Conservation (phyloP, 2,329 filamentous ascomycete genomes). For the Colletotrichum sp. region DNA sequence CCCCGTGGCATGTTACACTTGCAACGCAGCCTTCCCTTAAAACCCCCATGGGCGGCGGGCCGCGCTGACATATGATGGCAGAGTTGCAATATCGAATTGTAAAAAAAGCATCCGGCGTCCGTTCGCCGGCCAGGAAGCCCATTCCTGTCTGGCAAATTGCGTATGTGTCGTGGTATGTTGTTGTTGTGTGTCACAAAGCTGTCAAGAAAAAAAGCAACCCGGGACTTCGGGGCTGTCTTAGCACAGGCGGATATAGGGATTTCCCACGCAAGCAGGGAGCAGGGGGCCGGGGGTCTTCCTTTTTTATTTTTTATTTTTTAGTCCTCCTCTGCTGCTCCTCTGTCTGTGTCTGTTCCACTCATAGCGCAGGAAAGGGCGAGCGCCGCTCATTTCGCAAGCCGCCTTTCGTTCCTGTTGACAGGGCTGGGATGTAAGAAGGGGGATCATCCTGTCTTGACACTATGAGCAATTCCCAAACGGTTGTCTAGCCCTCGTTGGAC, state of each 20-base stretch:
- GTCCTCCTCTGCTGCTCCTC: background rate
- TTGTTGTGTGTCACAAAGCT: background rate
- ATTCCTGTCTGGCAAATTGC: background rate
- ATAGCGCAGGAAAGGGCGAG: background rate
- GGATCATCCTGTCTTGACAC: background rate
- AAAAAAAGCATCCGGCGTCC: background rate
- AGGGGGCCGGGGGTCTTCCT: background rate
- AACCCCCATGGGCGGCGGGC: background rate
- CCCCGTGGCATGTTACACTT: background rate
- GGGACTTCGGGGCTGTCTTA: background rate
- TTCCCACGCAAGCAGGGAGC: background rate
- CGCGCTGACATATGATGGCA: background rate
- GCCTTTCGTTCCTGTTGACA: constrained; percentile 4
- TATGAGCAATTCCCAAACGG: background rate
- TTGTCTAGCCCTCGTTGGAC: background rate
- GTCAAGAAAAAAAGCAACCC: constrained; percentile 7
- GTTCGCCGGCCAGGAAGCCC: background rate
- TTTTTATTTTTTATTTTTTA: background rate
- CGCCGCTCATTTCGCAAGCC: constrained; percentile 5
- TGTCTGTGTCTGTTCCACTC: background rate
- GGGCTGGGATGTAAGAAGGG: background rate
- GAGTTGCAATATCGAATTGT: background rate
- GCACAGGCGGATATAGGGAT: background rate
- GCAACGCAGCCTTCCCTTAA: background rate
- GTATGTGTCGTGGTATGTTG: background rate